These are phyloP conservation scores for Tetrapisispora pingtungensis DNA, from an alignment of 805 yeast genomes.

Conservation along the genomic window DNA sequence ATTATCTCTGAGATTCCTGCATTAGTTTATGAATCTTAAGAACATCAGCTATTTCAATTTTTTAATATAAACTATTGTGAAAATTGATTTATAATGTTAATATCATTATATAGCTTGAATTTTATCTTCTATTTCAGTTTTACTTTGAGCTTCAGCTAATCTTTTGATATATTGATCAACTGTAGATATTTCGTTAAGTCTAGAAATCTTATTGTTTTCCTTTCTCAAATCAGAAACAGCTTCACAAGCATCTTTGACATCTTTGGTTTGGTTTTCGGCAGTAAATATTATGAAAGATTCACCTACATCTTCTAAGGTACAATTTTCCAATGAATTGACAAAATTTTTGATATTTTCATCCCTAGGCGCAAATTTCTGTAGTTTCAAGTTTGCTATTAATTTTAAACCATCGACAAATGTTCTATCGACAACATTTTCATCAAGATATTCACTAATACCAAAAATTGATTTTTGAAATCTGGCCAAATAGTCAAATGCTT, in stretches of 20 bases:
- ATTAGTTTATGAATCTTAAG: no score
- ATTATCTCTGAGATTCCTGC: no score
- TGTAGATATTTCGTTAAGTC: slow-evolving; percentile 30
- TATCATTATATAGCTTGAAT: not conserved
- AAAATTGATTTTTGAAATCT: slow-evolving; percentile 75
- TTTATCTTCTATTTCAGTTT: not conserved
- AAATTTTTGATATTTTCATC: slow-evolving; percentile 34
- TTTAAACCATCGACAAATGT: slow-evolving; percentile 58
- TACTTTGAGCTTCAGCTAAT: slow-evolving; percentile 14
- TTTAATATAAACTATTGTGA: no score
- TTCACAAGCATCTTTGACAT: slow-evolving; percentile 32
- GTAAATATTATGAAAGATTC: slow-evolving; percentile 42
- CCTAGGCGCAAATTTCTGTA: slow-evolving; percentile 43
- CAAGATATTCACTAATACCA: slow-evolving; percentile 67
- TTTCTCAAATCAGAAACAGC: slow-evolving; percentile 41
- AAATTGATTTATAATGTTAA: no score
- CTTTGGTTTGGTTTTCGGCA: slow-evolving; percentile 34
- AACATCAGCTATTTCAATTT: no score
- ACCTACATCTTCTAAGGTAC: slow-evolving; percentile 24
- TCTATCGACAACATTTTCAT: slow-evolving; percentile 47
- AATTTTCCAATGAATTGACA: slow-evolving; percentile 11
- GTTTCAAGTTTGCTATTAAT: slow-evolving; percentile 59
- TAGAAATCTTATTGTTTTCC: slow-evolving; percentile 24
- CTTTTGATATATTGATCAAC: slow-evolving; percentile 26
- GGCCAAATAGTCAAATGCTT: slow-evolving; percentile 56